These are phyloP conservation scores for Gonium pectorale DNA, from an alignment of 139 green algal species.

Conservation along the genomic window DNA sequence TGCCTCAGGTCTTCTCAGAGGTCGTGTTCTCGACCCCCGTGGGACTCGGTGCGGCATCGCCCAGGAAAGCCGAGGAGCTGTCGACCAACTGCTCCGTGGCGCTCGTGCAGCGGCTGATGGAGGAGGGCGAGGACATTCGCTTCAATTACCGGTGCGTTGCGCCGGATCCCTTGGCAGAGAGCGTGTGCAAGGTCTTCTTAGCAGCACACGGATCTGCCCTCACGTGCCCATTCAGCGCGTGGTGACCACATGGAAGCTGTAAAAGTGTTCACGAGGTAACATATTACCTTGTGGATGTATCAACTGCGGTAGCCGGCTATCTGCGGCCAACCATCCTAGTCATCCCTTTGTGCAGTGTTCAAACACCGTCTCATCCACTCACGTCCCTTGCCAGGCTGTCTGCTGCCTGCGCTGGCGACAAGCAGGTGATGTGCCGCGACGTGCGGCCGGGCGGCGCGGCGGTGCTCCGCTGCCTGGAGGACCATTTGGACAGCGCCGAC, in stretches of 20 bases:
- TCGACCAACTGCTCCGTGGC: conserved; percentile 40
- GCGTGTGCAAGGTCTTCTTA: no score
- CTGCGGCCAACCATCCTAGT: no score
- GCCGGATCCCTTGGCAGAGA: not conserved
- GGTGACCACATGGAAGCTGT: no score
- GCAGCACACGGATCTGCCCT: no score
- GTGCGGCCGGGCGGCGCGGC: conserved; percentile 51
- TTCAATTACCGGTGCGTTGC: conserved; percentile 48
- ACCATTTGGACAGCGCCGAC: conserved; percentile 22
- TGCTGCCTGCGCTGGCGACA: conserved; percentile 50
- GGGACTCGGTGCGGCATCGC: not conserved
- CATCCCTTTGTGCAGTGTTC: not conserved
- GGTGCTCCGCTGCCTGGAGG: conserved; percentile 57
- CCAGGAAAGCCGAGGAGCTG: not conserved
- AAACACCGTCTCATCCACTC: no score
- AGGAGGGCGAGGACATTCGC: conserved; percentile 64
- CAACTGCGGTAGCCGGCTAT: no score
- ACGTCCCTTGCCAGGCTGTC: conserved; percentile 26
- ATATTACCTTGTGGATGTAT: no score
- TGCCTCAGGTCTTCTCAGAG: conserved; percentile 19
- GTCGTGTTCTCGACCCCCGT: not conserved
- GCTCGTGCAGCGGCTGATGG: conserved; percentile 54
- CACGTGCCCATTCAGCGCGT: no score
- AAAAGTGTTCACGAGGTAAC: no score
- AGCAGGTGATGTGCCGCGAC: conserved; percentile 50